A percentile compares a stretch with the other conserved stretches of the same genome.
phyloP scores from a whole-genome alignment of 306 rosid genomes.

The Cicer judaicum region DNA sequence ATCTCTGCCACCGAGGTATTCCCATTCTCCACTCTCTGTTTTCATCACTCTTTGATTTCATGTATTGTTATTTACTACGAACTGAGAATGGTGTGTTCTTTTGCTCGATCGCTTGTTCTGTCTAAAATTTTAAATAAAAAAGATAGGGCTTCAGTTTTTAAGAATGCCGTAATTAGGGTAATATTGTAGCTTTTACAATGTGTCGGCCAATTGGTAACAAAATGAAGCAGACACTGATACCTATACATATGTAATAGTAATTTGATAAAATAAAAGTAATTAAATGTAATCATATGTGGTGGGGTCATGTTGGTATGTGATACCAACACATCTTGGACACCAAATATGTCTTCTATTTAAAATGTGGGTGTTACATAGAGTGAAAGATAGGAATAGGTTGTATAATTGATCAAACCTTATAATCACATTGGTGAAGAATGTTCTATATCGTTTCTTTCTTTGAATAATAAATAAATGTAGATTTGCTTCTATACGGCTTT shows the following conservation, averaged over 20 bases:
- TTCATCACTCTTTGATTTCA: background rate
- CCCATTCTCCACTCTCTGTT: background rate
- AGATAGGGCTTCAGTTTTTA: background rate
- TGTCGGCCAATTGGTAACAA: background rate
- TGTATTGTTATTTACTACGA: background rate
- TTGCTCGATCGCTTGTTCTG: background rate
- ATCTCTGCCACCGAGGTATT: constrained; percentile 73
- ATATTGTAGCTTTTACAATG: background rate
- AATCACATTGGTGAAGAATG: background rate
- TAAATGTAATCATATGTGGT: too few species aligned
- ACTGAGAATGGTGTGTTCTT: background rate
- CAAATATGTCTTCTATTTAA: background rate
- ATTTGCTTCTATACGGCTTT: background rate
- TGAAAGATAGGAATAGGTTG: background rate
- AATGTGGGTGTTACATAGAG: background rate
- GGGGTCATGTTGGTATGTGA: too few species aligned
- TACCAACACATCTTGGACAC: too few species aligned
- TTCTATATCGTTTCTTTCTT: background rate
- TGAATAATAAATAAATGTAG: background rate
- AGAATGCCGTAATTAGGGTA: constrained; percentile 23
- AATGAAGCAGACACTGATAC: background rate
- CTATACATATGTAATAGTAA: too few species aligned
- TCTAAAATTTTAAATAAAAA: background rate
- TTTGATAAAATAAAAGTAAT: too few species aligned
- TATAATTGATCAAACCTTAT: background rate